Conservation (phyloP, 2,329 filamentous ascomycete species). For the Rhynchosporium graminicola region DNA sequence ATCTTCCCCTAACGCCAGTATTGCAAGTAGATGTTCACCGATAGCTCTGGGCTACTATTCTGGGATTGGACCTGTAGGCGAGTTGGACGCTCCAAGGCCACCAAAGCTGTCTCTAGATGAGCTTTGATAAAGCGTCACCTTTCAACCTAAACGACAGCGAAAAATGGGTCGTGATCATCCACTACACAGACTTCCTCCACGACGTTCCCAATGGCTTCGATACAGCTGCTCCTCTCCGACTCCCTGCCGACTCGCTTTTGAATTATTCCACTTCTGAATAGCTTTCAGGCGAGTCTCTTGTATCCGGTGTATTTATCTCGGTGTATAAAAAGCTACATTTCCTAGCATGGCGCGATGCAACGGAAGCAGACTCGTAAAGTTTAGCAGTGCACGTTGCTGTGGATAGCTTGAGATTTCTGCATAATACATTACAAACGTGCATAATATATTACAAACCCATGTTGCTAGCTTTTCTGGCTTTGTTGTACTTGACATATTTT, state of each 20-base stretch:
- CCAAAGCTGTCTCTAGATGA: slow-evolving; percentile 43
- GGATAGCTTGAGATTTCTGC: not conserved
- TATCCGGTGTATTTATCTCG: not conserved
- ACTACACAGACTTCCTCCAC: no score
- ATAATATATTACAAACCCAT: not conserved
- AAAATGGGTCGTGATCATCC: not conserved
- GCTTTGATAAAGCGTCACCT: not conserved
- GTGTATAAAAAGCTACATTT: slow-evolving; percentile 19
- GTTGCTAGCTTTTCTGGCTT: not conserved
- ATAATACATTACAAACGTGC: not conserved
- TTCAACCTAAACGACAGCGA: not conserved
- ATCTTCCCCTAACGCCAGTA: slow-evolving; percentile 41
- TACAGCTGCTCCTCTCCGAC: not conserved
- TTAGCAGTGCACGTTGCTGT: not conserved
- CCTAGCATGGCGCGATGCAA: slow-evolving; percentile 37
- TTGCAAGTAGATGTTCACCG: slow-evolving; percentile 38
- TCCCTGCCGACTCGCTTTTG: not conserved
- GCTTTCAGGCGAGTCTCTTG: not conserved
- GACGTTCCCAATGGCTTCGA: not conserved
- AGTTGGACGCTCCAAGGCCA: slow-evolving; percentile 49
- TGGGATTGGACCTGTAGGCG: slow-evolving; percentile 49
- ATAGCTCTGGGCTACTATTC: slow-evolving; percentile 49
- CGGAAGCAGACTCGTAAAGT: not conserved
- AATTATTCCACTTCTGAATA: not conserved
- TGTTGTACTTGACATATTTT: not conserved